Evolutionary conservation across 2,329 filamentous ascomycete species (phyloP).

Genomic region (Stylonectria norvegica): DNA sequence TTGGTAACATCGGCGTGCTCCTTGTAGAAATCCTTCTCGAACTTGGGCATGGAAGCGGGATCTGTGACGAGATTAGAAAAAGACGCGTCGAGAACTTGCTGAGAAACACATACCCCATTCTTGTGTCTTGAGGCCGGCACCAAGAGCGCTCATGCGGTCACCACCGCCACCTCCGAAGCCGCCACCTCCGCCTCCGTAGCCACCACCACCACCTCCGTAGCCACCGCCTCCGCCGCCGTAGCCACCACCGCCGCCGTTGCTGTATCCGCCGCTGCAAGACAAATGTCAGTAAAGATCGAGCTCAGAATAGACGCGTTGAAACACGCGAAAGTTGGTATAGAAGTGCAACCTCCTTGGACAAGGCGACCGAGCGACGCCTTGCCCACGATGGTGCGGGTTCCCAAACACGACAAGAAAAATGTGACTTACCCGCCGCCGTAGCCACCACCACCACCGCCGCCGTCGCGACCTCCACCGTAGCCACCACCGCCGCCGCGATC

Average conservation of each 20-base stretch:
- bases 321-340: not conserved
- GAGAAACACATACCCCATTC: constrained; percentile 68
- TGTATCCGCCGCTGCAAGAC: constrained; percentile 41
- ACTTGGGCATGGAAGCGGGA: constrained; percentile 76
- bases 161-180: constrained; percentile 63
- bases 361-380: constrained; percentile 12
- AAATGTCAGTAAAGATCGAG: constrained; percentile 34
- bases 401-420: constrained; percentile 9
- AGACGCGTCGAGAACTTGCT: constrained; percentile 19
- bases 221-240: constrained; percentile 39
- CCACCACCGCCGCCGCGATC: constrained; percentile 45
- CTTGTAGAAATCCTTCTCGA: constrained; percentile 99
- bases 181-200: constrained; percentile 36
- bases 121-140: constrained; percentile 81
- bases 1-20: constrained; percentile 75
- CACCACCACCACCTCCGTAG: constrained; percentile 35
- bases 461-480: too few species aligned
- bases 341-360: constrained; percentile 5
- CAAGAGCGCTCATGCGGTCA: constrained; percentile 92
- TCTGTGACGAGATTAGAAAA: constrained; percentile 51
- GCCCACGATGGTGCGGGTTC: too few species aligned
- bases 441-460: constrained; percentile 33
- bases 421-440: constrained; percentile 38
- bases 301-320: not conserved
- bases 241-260: constrained; percentile 30